Conservation (phyloP, 768 basidiomycete genomes). For the Agaricus sinodeliciosus region DNA sequence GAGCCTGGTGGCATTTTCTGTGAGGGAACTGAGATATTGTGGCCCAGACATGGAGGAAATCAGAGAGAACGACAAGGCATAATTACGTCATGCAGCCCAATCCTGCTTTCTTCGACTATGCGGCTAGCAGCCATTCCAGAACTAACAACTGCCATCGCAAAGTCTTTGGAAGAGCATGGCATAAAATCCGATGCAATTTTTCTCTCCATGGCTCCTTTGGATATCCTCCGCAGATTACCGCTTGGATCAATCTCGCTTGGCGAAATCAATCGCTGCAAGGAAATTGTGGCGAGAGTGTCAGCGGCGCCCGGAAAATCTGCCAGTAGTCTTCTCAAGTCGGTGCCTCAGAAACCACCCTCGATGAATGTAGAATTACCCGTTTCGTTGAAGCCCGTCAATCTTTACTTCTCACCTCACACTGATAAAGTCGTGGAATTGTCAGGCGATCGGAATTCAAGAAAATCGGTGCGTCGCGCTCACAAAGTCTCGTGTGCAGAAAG, state of each 20-base stretch:
- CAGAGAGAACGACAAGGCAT: background rate
- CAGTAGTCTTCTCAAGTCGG: slow-evolving; percentile 19
- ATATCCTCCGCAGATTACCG: slow-evolving; percentile 47
- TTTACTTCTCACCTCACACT: slow-evolving; percentile 7
- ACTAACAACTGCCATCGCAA: slow-evolving; percentile 38
- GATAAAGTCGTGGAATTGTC: slow-evolving; percentile 61
- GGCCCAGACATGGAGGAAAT: slow-evolving; percentile 28
- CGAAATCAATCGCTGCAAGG: slow-evolving; percentile 37
- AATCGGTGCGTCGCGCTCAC: slow-evolving; percentile 44
- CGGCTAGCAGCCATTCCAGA: slow-evolving; percentile 31
- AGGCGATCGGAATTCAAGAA: slow-evolving; percentile 58
- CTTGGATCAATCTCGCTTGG: slow-evolving; percentile 38
- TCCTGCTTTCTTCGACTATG: slow-evolving; percentile 21
- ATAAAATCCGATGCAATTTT: slow-evolving; percentile 55
- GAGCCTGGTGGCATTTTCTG: slow-evolving; percentile 80
- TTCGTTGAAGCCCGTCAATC: background rate
- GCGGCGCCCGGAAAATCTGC: slow-evolving; percentile 37
- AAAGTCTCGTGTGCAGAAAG: background rate
- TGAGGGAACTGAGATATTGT: slow-evolving; percentile 46
- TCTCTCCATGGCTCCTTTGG: slow-evolving; percentile 36
- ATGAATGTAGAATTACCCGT: background rate
- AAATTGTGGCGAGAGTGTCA: slow-evolving; percentile 31
- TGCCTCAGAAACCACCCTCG: slow-evolving; percentile 16
- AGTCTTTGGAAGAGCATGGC: slow-evolving; percentile 37
- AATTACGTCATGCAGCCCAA: slow-evolving; percentile 6